Percentiles rank a stretch among this genome's conserved stretches.
Evolutionary conservation across 208 protist species (phyloP).

Genomic region (Trypanosomatidae sp.): DNA sequence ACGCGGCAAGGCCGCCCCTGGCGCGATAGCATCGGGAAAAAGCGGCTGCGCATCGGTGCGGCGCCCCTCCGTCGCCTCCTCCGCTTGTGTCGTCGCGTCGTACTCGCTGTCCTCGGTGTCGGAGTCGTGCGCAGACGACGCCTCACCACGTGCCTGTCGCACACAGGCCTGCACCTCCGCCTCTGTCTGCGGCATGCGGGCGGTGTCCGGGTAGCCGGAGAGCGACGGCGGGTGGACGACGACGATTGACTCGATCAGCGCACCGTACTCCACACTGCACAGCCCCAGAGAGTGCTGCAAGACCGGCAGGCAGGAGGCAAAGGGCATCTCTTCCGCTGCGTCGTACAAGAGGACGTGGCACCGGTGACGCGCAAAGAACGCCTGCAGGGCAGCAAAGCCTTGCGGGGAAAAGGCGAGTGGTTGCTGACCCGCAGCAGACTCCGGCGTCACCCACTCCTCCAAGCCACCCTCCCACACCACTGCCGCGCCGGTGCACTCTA

Average conservation of each 20-base stretch:
- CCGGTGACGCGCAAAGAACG: constrained; percentile 43
- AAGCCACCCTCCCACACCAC: constrained; percentile 53
- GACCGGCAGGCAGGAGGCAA: constrained; percentile 29
- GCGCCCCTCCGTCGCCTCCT: constrained; percentile 23
- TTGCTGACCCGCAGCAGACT: too few species aligned
- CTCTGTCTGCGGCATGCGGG: constrained; percentile 16
- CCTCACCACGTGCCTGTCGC: constrained; percentile 3
- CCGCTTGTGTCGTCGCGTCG: neutral
- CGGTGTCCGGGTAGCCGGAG: constrained; percentile 13
- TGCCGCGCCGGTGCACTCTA: constrained; percentile 43
- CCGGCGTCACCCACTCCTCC: neutral
- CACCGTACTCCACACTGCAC: constrained; percentile 52
- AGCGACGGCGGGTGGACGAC: constrained; percentile 19
- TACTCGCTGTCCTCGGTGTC: constrained; percentile 4
- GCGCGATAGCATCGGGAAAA: constrained; percentile 28
- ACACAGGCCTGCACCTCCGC: constrained; percentile 24
- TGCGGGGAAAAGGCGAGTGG: neutral
- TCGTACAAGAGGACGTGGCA: constrained; percentile 63
- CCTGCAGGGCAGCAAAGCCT: constrained; percentile 8
- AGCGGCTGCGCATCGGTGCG: constrained; percentile 58
- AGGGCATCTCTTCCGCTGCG: constrained; percentile 39
- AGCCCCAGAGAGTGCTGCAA: constrained; percentile 41
- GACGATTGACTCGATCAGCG: constrained; percentile 45
- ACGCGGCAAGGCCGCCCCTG: neutral
- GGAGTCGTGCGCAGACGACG: constrained; percentile 2